Evolutionary conservation across 129 eudicot species (phyloP), one percentile per base, ranked within the genome.

Genomic region (Mikania micrantha): DNA sequence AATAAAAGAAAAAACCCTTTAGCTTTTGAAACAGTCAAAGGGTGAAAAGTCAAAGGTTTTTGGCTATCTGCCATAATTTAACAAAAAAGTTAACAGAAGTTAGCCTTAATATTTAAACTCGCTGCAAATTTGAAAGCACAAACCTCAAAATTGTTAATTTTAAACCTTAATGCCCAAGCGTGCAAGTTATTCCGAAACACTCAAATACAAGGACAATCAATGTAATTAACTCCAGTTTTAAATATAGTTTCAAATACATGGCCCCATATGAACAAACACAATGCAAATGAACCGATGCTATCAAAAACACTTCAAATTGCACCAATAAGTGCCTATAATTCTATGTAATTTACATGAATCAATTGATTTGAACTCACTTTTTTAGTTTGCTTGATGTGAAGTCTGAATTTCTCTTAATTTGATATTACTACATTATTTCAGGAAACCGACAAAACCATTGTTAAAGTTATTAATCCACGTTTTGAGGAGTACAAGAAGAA

Each of bases 401-500:
- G 22, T 59, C 16, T 31, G 4, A 25, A 27, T 28, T 12, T 27
- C 53, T 49, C 21, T 49, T 5, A 38, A 10, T 49, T 7, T 48
- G 28, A 64, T 5, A 64, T 69, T 42, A 16, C 11, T 44, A 12
- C 15, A 16, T 74, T 12, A 7, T 73, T 77, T 31, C 87, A 91
- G 97, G 97, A 91, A 17, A 78, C 67, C 25, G 80, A 76, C 54
- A 68, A 29, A 17, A 3, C 56, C 7, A 60, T 22, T 60, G 56
- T 73, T 19, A 76, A 34, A 70, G 67, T 47, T 62, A 44, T 72
- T 47, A 54, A 69, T 58, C 66, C 72, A 25, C 50, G 74, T 66
- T 77, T 88, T 53, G 83, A 78, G 5, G 85, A 78, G 60, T 93
- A 88, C 87, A 93, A 80, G 70, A 93, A 84, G 80, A 88, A 88